Conservation (phyloP, 2,329 filamentous ascomycete genomes). For the Pezizomycotina sp. region DNA sequence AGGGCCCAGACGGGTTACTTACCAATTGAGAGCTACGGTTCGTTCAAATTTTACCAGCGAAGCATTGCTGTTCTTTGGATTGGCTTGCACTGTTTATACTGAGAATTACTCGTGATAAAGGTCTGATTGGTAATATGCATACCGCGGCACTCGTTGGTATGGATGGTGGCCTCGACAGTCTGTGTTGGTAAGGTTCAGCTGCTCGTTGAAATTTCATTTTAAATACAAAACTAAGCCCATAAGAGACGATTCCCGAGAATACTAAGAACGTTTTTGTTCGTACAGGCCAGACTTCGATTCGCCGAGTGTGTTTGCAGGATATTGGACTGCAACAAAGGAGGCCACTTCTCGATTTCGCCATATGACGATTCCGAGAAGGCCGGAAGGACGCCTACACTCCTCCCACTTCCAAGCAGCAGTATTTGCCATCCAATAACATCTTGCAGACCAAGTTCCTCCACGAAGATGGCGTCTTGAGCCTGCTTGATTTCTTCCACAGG, state of each 20-base stretch:
- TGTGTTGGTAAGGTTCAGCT: slow-evolving; percentile 47
- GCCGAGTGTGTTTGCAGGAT: slow-evolving; percentile 57
- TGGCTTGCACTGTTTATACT: slow-evolving; percentile 53
- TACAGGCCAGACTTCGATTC: slow-evolving; percentile 61
- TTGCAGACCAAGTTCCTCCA: slow-evolving; percentile 62
- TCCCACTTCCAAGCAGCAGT: slow-evolving; percentile 59
- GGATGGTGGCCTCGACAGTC: slow-evolving; percentile 57
- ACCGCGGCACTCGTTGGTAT: slow-evolving; percentile 61
- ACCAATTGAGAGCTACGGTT: no score
- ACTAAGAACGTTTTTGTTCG: slow-evolving; percentile 12
- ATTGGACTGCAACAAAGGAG: slow-evolving; percentile 57
- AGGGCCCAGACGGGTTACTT: no score
- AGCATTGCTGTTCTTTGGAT: no score
- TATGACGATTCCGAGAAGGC: slow-evolving; percentile 12
- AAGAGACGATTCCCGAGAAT: slow-evolving; percentile 1
- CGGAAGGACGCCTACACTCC: slow-evolving; percentile 32
- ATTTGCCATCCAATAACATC: slow-evolving; percentile 58
- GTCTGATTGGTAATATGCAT: slow-evolving; percentile 65
- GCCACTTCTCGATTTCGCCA: slow-evolving; percentile 46
- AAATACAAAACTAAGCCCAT: not conserved
- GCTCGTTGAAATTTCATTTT: not conserved
- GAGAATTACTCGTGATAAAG: slow-evolving; percentile 32
- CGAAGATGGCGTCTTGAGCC: slow-evolving; percentile 55
- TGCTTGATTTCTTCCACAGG: slow-evolving; percentile 61
- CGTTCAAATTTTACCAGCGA: no score